phyloP scores from a whole-genome alignment of 2,329 filamentous ascomycete genomes.

The Hymenoscyphus scutula region DNA sequence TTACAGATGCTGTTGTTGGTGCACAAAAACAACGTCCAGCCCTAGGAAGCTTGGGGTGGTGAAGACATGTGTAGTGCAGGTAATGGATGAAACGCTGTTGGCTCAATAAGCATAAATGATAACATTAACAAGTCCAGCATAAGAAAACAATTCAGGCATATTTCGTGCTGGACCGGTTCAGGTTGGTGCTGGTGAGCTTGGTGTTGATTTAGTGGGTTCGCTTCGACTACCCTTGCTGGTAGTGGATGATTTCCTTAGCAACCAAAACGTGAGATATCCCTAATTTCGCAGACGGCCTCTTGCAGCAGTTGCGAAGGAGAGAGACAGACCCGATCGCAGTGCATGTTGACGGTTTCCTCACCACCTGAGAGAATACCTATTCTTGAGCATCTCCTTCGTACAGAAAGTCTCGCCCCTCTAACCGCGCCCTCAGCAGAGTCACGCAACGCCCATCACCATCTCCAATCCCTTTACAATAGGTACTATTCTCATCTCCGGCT shows the following conservation, averaged over 20 bases:
- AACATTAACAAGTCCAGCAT: background rate
- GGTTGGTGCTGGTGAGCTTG: background rate
- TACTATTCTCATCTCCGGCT: constrained; percentile 4
- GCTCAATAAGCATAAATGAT: constrained; percentile 4
- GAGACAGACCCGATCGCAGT: too few species aligned
- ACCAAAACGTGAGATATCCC: too few species aligned
- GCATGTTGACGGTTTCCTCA: background rate
- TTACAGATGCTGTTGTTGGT: background rate
- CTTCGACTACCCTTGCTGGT: background rate
- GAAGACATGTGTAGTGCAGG: background rate
- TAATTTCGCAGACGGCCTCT: too few species aligned
- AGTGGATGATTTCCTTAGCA: background rate
- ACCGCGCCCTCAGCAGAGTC: background rate
- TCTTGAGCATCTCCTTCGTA: background rate
- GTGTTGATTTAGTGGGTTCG: background rate
- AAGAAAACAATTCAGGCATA: constrained; percentile 1
- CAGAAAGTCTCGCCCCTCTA: background rate
- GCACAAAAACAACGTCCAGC: background rate
- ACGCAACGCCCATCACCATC: background rate
- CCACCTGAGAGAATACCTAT: background rate
- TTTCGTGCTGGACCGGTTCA: background rate
- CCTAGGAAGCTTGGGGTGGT: background rate
- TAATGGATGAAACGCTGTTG: background rate
- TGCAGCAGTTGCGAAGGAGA: too few species aligned
- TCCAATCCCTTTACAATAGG: background rate